Evolutionary conservation across 768 basidiomycete species (phyloP), one percentile per base, ranked within the genome.

Genomic region (Rhodocollybia butyracea): DNA sequence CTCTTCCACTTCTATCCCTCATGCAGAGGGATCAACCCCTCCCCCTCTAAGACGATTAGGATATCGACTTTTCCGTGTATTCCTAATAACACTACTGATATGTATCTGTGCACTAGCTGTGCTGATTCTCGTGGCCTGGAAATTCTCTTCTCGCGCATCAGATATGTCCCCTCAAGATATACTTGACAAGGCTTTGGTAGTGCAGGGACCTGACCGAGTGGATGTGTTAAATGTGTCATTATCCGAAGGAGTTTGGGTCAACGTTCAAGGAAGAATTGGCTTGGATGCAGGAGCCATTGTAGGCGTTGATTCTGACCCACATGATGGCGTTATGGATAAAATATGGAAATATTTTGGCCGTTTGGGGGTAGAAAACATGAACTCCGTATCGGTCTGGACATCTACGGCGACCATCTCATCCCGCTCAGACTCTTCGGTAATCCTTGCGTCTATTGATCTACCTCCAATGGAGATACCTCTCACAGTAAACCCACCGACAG

Each of bases 331-430:
- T 5, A 56, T 83, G 43, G 58, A 64, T n/a, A 68, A 68, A 42
- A 56, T 82, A 29, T 87, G 85, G 84, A 90, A 86, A 68, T 72
- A 78, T 2, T 55, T 90, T 17, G 89, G 88, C 2, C 76, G 86
- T 31, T 85, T 87, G 79, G 81, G 86, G n/a, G 77, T 91, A 29
- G 73, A 74, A 31, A 69, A 65, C 12, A 61, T 92, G 51, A 79
- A 81, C 58, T 73, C 69, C 13, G 79, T 88, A 12, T 77, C 88
- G 4, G 75, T 87, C 39, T 70, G 77, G 52, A 68, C 86, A 51
- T 77, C 75, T 43, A 77, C 75, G 2, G 74, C 88, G 56, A 64
- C 73, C 29, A 64, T 91, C 2, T 68, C 73, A 24, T 76, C 84
- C 5, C 67, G 76, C 42, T 60, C 73, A 46, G 68, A 80, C 46